Conservation (phyloP, 306 rosid species). For the Trifolium subterraneum region DNA sequence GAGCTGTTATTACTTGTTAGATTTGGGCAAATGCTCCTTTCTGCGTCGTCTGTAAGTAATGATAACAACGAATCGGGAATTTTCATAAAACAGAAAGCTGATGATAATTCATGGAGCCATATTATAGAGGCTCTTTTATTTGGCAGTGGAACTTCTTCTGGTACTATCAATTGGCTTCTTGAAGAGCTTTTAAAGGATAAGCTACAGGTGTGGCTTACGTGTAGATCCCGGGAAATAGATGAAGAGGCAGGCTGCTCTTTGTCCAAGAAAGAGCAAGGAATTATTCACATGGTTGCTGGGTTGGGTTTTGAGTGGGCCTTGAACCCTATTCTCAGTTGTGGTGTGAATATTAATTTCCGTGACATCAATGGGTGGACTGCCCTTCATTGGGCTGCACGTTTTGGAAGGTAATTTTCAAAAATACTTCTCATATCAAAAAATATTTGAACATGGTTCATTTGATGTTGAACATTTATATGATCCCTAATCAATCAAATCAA, state of each 20-base stretch:
- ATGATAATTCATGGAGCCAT: constrained; percentile 75
- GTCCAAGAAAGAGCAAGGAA: constrained; percentile 93
- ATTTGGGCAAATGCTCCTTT: constrained; percentile 76
- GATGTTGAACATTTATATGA: too few relatives aligned
- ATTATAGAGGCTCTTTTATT: constrained; percentile 72
- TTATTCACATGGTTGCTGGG: constrained; percentile 94
- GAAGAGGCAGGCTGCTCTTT: constrained; percentile 63
- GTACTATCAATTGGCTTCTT: constrained; percentile 76
- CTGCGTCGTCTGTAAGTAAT: constrained; percentile 50
- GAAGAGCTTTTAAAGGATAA: constrained; percentile 88
- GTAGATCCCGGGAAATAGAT: constrained; percentile 49
- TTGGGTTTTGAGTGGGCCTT: constrained; percentile 96
- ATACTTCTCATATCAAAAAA: background rate
- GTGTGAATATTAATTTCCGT: constrained; percentile 90
- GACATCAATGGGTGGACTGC: constrained; percentile 96
- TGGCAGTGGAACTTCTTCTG: constrained; percentile 71
- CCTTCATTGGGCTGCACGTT: constrained; percentile 96
- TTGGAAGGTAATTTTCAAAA: constrained; percentile 74
- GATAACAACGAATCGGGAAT: constrained; percentile 52
- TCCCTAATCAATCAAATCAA: background rate
- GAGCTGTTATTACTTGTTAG: constrained; percentile 90
- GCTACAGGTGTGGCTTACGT: constrained; percentile 76
- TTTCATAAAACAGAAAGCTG: constrained; percentile 55
- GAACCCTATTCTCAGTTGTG: constrained; percentile 75
- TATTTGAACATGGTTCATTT: background rate